phyloP scores from a whole-genome alignment of 2,329 filamentous ascomycete species.

The Xylaria sp. region DNA sequence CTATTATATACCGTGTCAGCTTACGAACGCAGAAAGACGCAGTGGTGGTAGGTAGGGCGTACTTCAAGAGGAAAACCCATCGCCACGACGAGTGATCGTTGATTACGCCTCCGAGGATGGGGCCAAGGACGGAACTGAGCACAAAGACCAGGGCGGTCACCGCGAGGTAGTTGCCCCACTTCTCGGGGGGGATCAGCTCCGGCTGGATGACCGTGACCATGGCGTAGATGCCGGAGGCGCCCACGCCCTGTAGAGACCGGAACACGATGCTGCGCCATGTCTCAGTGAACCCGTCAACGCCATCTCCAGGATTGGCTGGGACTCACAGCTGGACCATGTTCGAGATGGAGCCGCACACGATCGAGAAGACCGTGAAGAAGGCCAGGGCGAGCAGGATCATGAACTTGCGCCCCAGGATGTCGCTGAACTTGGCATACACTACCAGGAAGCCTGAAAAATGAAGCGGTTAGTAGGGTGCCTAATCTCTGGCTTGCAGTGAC shows the following conservation, averaged over 20 bases:
- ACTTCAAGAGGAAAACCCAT: slow-evolving; percentile 54
- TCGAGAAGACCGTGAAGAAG: slow-evolving; percentile 46
- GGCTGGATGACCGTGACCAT: slow-evolving; percentile 43
- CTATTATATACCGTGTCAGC: slow-evolving; percentile 26
- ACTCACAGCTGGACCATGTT: slow-evolving; percentile 38
- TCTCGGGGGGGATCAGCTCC: slow-evolving; percentile 40
- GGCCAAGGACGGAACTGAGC: slow-evolving; percentile 45
- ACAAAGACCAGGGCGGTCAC: slow-evolving; percentile 44
- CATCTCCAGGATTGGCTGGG: neutral
- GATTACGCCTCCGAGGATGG: slow-evolving; percentile 48
- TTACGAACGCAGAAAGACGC: neutral
- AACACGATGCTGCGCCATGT: slow-evolving; percentile 34
- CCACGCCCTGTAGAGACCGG: slow-evolving; percentile 47
- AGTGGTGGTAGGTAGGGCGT: slow-evolving; percentile 12
- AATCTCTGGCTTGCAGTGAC: neutral
- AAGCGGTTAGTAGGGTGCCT: neutral
- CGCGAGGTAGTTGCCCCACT: slow-evolving; percentile 38
- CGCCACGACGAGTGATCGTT: slow-evolving; percentile 44
- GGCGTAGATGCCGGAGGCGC: slow-evolving; percentile 51
- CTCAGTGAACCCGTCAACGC: neutral
- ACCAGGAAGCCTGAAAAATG: slow-evolving; percentile 42
- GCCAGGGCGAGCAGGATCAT: slow-evolving; percentile 40
- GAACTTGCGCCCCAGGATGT: slow-evolving; percentile 48
- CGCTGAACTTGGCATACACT: slow-evolving; percentile 48
- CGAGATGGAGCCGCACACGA: slow-evolving; percentile 43